Evolutionary conservation across 164 flowering plant genomes (phyloP), one percentile per base, ranked within the genome.

Genomic region (Kalanchoe fedtschenkoi): DNA sequence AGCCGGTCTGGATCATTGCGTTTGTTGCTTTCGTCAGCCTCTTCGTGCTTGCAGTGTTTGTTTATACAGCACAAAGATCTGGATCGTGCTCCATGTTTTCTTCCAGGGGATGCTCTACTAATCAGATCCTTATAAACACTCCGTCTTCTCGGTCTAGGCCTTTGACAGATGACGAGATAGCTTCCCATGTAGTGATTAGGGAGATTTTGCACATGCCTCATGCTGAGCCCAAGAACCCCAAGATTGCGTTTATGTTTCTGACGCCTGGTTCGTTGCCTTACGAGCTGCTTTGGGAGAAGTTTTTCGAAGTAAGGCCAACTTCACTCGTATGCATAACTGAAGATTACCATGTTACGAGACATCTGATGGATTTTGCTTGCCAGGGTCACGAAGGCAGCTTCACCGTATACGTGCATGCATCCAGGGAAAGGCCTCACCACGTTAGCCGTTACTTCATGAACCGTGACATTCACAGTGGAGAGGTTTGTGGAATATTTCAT

Each of bases 241-340:
- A 93, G 73, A 73, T 93, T 68, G 98, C 98, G 14, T 93, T 93
- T 75, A 75, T 93, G 89, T 93, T 93, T 78, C 70, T 93, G 73
- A 81, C 82, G 29, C 88, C 85, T 1, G 89, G 89, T 59, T 60
- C 91, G 24, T 75, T 93, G 63, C 99, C 97, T 44, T 88, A 90
- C 53, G 97, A 90, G 72, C 86, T 61, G 82, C 78, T 95, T 24
- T 95, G 99, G 96, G 95, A 87, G 55, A 85, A 70, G 64, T 95
- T 95, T 72, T 87, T 95, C 43, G 78, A 64, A 63, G 99, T 91
- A 79, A 79, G 86, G 21, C 17, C 62, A 19, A 9, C 16, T 42
- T 29, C 17, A 35, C 32, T 1, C 21, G 3, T 69, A 33, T 24
- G 13, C 39, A 32, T 2, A 5, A 42, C 46, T 13, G 64, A 42